phyloP scores from a whole-genome alignment of 2,329 filamentous ascomycete species.

The Thielaviopsis populi region DNA sequence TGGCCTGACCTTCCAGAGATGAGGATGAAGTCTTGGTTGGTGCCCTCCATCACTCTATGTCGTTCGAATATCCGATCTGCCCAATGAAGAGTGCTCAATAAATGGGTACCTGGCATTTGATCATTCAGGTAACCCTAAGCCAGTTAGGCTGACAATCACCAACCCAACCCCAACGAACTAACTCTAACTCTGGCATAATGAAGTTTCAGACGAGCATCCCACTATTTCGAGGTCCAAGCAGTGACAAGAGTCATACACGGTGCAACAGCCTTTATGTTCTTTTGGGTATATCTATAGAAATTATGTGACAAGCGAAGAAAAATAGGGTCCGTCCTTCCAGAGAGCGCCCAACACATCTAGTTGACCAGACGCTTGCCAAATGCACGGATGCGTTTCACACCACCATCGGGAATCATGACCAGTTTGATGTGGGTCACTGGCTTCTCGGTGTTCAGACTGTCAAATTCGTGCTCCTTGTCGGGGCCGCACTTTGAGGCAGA shows the following conservation, averaged over 20 bases:
- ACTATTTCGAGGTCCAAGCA: background rate
- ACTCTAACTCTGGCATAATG: background rate
- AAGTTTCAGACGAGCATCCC: background rate
- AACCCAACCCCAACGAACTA: background rate
- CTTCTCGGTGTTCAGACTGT: conserved; percentile 38
- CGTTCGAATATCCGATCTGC: background rate
- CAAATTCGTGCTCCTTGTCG: conserved; percentile 57
- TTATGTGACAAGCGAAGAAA: background rate
- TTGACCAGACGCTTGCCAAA: conserved; percentile 24
- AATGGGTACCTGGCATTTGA: background rate
- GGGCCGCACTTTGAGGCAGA: conserved; percentile 53
- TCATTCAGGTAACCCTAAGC: background rate
- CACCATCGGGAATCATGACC: conserved; percentile 84
- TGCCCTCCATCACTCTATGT: background rate
- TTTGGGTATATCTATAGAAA: conserved; percentile 2
- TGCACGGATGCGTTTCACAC: conserved; percentile 73
- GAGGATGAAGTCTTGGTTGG: background rate
- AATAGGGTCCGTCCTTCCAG: too few species aligned
- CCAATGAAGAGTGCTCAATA: background rate
- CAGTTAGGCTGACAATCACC: background rate
- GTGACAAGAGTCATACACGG: background rate
- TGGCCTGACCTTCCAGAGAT: background rate
- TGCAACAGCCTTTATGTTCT: background rate
- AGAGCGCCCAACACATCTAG: background rate
- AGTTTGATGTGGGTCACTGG: conserved; percentile 73